A percentile compares a stretch with the other conserved stretches of the same genome.
Conservation (phyloP, 257 asterid genomes). For the Ligustrum vulgare region DNA sequence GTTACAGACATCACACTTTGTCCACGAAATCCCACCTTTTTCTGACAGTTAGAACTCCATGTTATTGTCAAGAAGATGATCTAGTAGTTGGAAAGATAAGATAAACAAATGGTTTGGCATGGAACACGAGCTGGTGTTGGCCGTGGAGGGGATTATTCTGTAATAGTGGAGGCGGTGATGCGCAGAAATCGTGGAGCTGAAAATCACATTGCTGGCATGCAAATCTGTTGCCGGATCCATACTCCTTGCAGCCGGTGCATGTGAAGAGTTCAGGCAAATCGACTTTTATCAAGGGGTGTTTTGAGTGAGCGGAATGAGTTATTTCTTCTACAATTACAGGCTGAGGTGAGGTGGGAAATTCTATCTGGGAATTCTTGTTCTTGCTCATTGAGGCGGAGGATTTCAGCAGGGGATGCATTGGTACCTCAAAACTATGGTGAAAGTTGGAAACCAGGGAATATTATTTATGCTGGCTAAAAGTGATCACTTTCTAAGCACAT, state of each 20-base stretch:
- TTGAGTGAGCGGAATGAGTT: slow-evolving; percentile 57
- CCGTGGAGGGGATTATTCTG: slow-evolving; percentile 72
- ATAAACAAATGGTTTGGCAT: slow-evolving; percentile 64
- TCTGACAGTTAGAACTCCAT: slow-evolving; percentile 12
- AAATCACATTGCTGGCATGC: slow-evolving; percentile 67
- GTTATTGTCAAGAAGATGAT: not conserved
- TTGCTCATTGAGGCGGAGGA: slow-evolving; percentile 5
- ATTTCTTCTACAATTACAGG: slow-evolving; percentile 40
- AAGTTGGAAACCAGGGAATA: slow-evolving; percentile 33
- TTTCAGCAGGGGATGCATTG: not conserved
- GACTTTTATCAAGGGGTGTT: slow-evolving; percentile 57
- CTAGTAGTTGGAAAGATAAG: not conserved
- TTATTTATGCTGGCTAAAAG: slow-evolving; percentile 36
- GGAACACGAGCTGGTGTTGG: slow-evolving; percentile 77
- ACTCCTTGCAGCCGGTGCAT: slow-evolving; percentile 77
- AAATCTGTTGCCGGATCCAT: slow-evolving; percentile 71
- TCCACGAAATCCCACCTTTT: slow-evolving; percentile 61
- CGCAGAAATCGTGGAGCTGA: slow-evolving; percentile 84
- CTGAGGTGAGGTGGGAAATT: slow-evolving; percentile 61
- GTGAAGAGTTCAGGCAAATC: slow-evolving; percentile 50
- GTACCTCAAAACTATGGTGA: slow-evolving; percentile 13
- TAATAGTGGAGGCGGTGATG: slow-evolving; percentile 49
- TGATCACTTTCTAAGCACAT: slow-evolving; percentile 22
- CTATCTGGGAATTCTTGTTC: slow-evolving; percentile 27
- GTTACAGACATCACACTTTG: slow-evolving; percentile 70